Percentiles rank a stretch among this genome's conserved stretches.
Conservation (phyloP, 306 rosid genomes). For the Castanopsis chinensis region DNA sequence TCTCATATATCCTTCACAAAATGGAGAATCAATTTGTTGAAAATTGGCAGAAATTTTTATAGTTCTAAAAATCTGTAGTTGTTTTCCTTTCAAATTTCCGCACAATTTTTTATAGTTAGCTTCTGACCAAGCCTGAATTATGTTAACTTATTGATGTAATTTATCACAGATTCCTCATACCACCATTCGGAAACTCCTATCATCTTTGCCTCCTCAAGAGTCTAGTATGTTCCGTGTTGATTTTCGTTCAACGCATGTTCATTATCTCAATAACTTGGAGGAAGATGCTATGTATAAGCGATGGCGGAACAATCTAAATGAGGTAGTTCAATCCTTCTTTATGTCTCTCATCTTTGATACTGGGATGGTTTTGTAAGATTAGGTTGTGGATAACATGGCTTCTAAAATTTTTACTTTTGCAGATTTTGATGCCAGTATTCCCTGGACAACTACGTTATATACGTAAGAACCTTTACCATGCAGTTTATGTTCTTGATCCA, state of each 20-base stretch:
- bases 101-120: conserved; percentile 5
- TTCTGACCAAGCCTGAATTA: conserved; percentile 16
- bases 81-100: not conserved
- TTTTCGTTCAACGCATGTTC: conserved; percentile 83
- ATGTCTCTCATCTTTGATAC: not conserved
- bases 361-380: not conserved
- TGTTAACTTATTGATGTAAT: conserved; percentile 7
- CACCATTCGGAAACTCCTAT: conserved; percentile 65
- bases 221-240: conserved; percentile 80
- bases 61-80: not conserved
- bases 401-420: not conserved
- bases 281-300: conserved; percentile 84
- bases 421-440: conserved; percentile 97
- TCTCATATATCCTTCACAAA: not conserved
- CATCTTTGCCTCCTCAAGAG: conserved; percentile 80
- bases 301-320: conserved; percentile 86
- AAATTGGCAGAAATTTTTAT: not conserved
- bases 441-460: conserved; percentile 95
- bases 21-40: not conserved
- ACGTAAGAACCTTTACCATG: conserved; percentile 94
- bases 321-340: conserved; percentile 45
- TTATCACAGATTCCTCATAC: conserved; percentile 71
- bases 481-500: conserved; percentile 85
- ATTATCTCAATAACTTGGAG: conserved; percentile 91
- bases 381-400: not conserved